phyloP scores from a whole-genome alignment of 2,329 filamentous ascomycete genomes.

The Aphanocladium album region DNA sequence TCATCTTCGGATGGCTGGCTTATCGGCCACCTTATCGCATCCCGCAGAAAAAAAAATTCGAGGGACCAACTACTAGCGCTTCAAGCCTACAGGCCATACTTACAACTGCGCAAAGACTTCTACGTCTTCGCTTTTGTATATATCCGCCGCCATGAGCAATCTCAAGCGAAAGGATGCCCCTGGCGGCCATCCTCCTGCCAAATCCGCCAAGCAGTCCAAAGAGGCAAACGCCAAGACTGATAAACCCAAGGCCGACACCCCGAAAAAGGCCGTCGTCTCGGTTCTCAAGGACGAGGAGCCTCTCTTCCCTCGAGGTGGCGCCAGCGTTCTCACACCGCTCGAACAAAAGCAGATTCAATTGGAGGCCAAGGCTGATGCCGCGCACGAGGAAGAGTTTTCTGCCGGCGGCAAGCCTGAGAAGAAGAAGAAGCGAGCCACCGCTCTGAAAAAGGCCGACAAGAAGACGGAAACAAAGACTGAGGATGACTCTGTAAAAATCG shows the following conservation, averaged over 20 bases:
- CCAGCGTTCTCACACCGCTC: constrained; percentile 81
- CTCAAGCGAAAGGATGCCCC: constrained; percentile 56
- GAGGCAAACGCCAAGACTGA: constrained; percentile 44
- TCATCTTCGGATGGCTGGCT: constrained; percentile 2
- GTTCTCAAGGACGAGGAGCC: constrained; percentile 72
- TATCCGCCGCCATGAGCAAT: constrained; percentile 44
- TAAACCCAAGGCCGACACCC: constrained; percentile 21
- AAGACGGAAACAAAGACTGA: constrained; percentile 39
- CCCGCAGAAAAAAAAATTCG: constrained; percentile 29
- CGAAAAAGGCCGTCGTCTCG: constrained; percentile 36
- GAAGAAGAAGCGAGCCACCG: constrained; percentile 56
- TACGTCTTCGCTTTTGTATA: constrained; percentile 18
- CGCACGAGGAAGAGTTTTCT: constrained; percentile 73
- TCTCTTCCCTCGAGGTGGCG: constrained; percentile 88
- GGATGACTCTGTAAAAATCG: constrained; percentile 63
- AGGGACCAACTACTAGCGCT: constrained; percentile 3
- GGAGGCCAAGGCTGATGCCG: constrained; percentile 84
- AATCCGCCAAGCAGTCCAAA: constrained; percentile 42
- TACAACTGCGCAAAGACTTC: constrained; percentile 15
- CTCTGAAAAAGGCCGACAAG: constrained; percentile 49
- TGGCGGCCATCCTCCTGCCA: constrained; percentile 43
- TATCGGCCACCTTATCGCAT: constrained; percentile 25
- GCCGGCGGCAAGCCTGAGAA: constrained; percentile 39
- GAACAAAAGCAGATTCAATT: constrained; percentile 96
- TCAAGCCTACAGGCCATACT: neutral